Percentiles rank a stretch among this genome's conserved stretches.
Conservation (phyloP, 2,329 filamentous ascomycete genomes). For the Kalaharituber pfeilii region DNA sequence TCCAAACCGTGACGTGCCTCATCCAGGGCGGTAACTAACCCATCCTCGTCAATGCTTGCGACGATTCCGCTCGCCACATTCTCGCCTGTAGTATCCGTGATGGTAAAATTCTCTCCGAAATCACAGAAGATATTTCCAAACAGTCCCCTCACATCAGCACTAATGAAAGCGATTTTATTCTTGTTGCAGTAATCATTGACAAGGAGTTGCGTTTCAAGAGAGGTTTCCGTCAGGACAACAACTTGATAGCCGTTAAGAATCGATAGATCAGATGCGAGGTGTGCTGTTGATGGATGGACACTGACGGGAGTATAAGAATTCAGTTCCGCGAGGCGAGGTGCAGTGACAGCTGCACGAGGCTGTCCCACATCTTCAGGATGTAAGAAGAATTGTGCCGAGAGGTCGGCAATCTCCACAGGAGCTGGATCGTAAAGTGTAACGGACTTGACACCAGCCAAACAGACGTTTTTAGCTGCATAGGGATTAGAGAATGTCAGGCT, state of each 20-base stretch:
- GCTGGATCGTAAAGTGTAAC: conserved; percentile 81
- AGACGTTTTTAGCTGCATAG: conserved; percentile 85
- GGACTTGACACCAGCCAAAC: conserved; percentile 94
- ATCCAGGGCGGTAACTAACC: conserved; percentile 79
- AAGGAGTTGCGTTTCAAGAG: conserved; percentile 59
- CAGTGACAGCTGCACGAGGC: conserved; percentile 70
- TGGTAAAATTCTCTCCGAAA: conserved; percentile 84
- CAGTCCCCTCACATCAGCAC: conserved; percentile 77
- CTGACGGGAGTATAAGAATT: conserved; percentile 90
- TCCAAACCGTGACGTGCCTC: conserved; percentile 89
- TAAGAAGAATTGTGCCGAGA: conserved; percentile 96
- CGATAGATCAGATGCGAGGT: conserved; percentile 45
- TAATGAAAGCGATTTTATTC: conserved; percentile 79
- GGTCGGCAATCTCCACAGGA: conserved; percentile 65
- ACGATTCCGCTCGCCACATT: conserved; percentile 75
- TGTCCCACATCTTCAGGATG: conserved; percentile 77
- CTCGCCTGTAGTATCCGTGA: conserved; percentile 80
- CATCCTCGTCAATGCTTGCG: conserved; percentile 74
- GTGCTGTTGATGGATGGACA: conserved; percentile 44
- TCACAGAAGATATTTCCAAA: conserved; percentile 96
- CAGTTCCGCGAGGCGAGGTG: conserved; percentile 77
- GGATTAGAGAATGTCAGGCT: not conserved
- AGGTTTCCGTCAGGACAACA: conserved; percentile 72
- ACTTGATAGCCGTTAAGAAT: conserved; percentile 84
- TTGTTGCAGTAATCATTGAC: conserved; percentile 89